Percentiles rank a stretch among this genome's conserved stretches.
These are phyloP conservation scores for Auriscalpium microsporum DNA, from an alignment of 768 basidiomycete genomes.

Conservation along the genomic window DNA sequence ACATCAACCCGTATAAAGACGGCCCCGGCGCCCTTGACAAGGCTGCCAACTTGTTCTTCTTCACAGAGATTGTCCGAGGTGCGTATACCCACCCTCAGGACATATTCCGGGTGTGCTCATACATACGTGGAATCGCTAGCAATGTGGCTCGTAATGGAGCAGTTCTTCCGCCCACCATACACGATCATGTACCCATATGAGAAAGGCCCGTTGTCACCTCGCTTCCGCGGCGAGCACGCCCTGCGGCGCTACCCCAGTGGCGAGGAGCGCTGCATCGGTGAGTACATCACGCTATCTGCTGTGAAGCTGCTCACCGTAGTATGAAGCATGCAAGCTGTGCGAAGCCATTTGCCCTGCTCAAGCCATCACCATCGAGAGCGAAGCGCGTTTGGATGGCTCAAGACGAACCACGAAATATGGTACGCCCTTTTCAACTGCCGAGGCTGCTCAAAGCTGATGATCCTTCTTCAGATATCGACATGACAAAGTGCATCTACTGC, in stretches of 20 bases:
- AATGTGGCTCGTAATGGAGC: constrained; percentile 95
- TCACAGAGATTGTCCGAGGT: constrained; percentile 97
- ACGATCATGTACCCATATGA: constrained; percentile 99
- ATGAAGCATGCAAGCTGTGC: constrained; percentile 91
- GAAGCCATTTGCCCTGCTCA: constrained; percentile 99
- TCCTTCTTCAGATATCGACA: constrained; percentile 75
- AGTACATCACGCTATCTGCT: constrained; percentile 22
- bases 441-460: neutral
- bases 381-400: constrained; percentile 90
- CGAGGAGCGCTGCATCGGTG: constrained; percentile 97
- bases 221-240: constrained; percentile 98
- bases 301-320: neutral
- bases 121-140: constrained; percentile 36
- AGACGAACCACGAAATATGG: constrained; percentile 97
- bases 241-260: constrained; percentile 93
- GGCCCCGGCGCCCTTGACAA: constrained; percentile 93
- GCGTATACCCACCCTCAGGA: constrained; percentile 18
- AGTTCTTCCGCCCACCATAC: constrained; percentile 91
- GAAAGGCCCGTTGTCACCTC: constrained; percentile 94
- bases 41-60: constrained; percentile 94
- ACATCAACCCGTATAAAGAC: constrained; percentile 59
- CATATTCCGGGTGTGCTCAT: too few species aligned
- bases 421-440: constrained; percentile 24
- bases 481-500: constrained; percentile 99
- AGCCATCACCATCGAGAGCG: constrained; percentile 98